These are phyloP conservation scores for Coriolopsis trogii DNA, from an alignment of 1,284 basidiomycete genomes.

Conservation along the genomic window DNA sequence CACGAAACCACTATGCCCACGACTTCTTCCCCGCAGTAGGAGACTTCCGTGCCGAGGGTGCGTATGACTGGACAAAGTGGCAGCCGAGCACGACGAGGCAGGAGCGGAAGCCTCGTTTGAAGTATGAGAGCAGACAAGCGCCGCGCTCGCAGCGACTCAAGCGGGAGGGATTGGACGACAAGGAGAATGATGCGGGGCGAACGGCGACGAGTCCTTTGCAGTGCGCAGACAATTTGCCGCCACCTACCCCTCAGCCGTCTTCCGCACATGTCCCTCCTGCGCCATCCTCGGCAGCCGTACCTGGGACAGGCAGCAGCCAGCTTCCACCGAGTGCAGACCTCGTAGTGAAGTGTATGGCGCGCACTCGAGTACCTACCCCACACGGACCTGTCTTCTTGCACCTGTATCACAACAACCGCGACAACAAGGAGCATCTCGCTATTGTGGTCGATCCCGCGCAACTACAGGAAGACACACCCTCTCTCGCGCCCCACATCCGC, in stretches of 20 bases:
- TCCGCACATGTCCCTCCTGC: no score
- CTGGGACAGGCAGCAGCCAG: no score
- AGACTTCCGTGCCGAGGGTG: conserved; percentile 52
- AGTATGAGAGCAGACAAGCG: conserved; percentile 72
- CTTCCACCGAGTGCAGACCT: conserved; percentile 36
- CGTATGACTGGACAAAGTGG: conserved; percentile 62
- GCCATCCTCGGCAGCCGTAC: no score
- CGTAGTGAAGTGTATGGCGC: conserved; percentile 89
- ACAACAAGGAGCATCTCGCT: conserved; percentile 96
- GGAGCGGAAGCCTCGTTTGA: conserved; percentile 45
- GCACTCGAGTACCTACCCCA: conserved; percentile 95
- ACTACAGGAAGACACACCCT: conserved; percentile 45
- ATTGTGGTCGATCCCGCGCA: conserved; percentile 94
- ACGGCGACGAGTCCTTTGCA: conserved; percentile 25
- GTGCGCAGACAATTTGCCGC: conserved; percentile 28
- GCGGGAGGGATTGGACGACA: conserved; percentile 28
- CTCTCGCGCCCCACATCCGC: conserved; percentile 65
- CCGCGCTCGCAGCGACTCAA: conserved; percentile 63
- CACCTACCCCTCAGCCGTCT: conserved; percentile 20
- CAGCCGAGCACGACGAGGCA: conserved; percentile 39
- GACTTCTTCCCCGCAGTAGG: conserved; percentile 66
- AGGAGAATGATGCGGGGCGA: conserved; percentile 28
- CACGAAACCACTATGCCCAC: conserved; percentile 77
- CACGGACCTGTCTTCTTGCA: conserved; percentile 95
- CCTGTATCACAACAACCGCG: conserved; percentile 91